phyloP scores from a whole-genome alignment of 2,329 filamentous ascomycete genomes.

The Eutypella sp. region DNA sequence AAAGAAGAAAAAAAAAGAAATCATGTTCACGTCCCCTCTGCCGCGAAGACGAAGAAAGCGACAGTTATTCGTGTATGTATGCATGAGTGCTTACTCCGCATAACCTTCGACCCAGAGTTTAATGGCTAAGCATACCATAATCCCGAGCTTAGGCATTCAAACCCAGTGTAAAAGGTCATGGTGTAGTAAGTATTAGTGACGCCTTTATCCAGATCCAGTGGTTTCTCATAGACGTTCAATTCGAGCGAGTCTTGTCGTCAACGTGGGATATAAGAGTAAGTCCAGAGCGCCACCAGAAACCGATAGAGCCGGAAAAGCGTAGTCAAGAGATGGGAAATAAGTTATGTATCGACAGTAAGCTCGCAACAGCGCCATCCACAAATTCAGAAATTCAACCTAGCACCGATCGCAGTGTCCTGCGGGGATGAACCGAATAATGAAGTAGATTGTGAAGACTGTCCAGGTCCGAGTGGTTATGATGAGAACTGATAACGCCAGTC shows the following conservation, averaged over 20 bases:
- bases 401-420: conserved; percentile 1
- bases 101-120: not conserved
- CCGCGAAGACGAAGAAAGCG: not conserved
- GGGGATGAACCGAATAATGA: not conserved
- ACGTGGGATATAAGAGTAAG: not conserved
- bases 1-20: not conserved
- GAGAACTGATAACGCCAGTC: not conserved
- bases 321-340: not conserved
- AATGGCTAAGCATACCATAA: too few species aligned
- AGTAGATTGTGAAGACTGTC: not conserved
- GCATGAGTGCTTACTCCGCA: not conserved
- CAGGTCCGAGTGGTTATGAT: not conserved
- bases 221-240: not conserved
- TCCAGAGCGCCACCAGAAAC: not conserved
- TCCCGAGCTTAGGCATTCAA: too few species aligned
- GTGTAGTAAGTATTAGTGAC: too few species aligned
- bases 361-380: not conserved
- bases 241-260: not conserved
- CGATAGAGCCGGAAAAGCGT: not conserved
- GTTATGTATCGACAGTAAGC: not conserved
- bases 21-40: not conserved
- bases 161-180: too few species aligned
- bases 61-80: not conserved
- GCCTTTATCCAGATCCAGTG: not conserved
- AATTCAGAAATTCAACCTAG: not conserved